phyloP scores from a whole-genome alignment of 805 yeast genomes.

The Nakazawaea holstii region DNA sequence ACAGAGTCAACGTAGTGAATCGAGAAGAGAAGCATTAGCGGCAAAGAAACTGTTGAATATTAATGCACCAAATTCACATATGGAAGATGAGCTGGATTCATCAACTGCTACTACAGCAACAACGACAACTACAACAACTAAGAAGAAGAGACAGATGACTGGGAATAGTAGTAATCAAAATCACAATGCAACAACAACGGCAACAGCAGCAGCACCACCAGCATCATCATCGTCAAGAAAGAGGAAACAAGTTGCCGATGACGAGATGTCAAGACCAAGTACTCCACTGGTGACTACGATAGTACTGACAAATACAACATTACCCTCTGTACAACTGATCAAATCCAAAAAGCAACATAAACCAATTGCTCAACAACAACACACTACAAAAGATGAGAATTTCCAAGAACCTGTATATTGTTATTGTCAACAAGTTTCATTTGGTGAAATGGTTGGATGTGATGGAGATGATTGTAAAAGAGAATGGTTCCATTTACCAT shows the following conservation, averaged over 20 bases:
- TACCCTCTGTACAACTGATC: not conserved
- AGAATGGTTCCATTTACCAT: constrained; percentile 95
- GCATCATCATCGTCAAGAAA: constrained; percentile 10
- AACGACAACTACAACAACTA: not conserved
- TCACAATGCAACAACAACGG: constrained; percentile 13
- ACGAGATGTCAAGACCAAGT: not conserved
- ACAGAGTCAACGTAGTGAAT: constrained; percentile 75
- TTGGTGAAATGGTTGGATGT: constrained; percentile 99
- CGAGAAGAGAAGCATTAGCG: constrained; percentile 88
- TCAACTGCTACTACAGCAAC: too few species aligned
- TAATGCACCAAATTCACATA: constrained; percentile 33
- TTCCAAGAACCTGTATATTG: constrained; percentile 81
- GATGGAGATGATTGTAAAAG: constrained; percentile 89
- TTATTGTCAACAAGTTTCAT: constrained; percentile 94
- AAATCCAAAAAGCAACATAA: not conserved
- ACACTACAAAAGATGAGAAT: constrained; percentile 18
- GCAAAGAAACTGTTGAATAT: constrained; percentile 48
- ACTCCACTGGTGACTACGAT: constrained; percentile 3
- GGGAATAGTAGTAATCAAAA: not conserved
- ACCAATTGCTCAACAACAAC: not conserved
- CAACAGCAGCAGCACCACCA: constrained; percentile 8
- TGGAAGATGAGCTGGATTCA: not conserved
- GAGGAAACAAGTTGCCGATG: constrained; percentile 4
- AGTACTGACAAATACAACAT: not conserved
- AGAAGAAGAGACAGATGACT: constrained; percentile 4